A percentile compares a stretch with the other conserved stretches of the same genome.
These are phyloP conservation scores for Fusarium austroafricanum DNA, from an alignment of 2,329 filamentous ascomycete species.

Conservation along the genomic window DNA sequence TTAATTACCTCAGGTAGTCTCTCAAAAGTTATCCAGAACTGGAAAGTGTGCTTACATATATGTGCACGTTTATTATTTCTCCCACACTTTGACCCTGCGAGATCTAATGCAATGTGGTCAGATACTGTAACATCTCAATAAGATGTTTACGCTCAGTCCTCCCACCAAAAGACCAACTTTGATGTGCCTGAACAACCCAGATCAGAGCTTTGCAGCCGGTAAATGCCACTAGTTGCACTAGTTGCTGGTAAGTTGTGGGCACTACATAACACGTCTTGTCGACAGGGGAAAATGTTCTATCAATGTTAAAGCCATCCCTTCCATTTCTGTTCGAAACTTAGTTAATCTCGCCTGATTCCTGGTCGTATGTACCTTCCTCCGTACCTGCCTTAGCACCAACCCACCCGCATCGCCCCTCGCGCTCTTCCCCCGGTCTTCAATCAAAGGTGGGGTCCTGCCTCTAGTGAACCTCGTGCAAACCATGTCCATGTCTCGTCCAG, in stretches of 20 bases:
- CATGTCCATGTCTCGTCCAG: conserved; percentile 13
- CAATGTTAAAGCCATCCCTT: conserved; percentile 15
- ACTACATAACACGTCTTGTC: too few species aligned
- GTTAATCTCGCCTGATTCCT: conserved; percentile 42
- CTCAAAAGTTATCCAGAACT: conserved; percentile 24
- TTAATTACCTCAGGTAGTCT: conserved; percentile 15
- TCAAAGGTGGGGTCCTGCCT: conserved; percentile 29
- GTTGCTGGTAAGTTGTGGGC: too few species aligned
- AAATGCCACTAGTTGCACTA: neutral
- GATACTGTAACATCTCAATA: conserved; percentile 15
- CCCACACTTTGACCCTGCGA: neutral
- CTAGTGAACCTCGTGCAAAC: conserved; percentile 11
- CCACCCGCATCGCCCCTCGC: neutral
- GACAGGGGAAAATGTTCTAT: neutral
- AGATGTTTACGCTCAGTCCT: conserved; percentile 24
- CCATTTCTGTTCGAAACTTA: conserved; percentile 39
- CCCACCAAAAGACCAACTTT: conserved; percentile 7
- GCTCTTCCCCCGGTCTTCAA: neutral
- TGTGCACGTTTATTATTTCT: neutral
- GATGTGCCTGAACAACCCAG: conserved; percentile 17
- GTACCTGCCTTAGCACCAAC: conserved; percentile 44
- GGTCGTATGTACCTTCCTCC: conserved; percentile 24
- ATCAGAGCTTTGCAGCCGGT: conserved; percentile 24
- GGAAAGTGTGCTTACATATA: conserved; percentile 10
- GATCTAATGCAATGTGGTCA: neutral